phyloP scores from a whole-genome alignment of 441 rosid species.

The Geranium incanum region DNA sequence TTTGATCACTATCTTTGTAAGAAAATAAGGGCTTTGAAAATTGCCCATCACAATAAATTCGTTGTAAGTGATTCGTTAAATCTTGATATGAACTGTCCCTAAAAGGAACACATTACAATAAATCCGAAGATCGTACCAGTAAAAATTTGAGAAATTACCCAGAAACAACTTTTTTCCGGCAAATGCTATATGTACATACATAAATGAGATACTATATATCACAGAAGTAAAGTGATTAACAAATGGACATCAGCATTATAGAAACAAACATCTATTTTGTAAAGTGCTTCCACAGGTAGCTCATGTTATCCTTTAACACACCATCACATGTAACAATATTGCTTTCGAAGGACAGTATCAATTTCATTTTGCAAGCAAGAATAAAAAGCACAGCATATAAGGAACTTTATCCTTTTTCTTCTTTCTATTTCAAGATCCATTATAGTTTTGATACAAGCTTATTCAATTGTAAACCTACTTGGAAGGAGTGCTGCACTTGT shows the following conservation, averaged over 20 bases:
- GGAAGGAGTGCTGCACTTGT: neutral
- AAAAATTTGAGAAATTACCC: no score
- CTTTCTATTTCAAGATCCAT: neutral
- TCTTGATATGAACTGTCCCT: constrained; percentile 1
- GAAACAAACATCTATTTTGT: constrained; percentile 4
- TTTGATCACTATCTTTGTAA: neutral
- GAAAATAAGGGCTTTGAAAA: constrained; percentile 21
- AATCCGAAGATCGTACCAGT: no score
- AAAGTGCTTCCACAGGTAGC: neutral
- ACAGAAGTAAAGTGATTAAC: neutral
- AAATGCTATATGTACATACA: no score
- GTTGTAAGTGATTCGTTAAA: neutral
- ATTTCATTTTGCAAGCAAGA: constrained; percentile 1
- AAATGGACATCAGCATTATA: neutral
- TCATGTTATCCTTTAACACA: neutral
- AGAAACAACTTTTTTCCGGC: no score
- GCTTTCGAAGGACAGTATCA: neutral
- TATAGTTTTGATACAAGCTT: neutral
- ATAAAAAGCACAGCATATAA: neutral
- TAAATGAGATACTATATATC: neutral
- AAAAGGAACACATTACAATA: neutral
- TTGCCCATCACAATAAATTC: constrained; percentile 13
- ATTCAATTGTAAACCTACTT: neutral
- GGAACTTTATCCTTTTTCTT: neutral
- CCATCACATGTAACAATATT: neutral